Conservation (phyloP, 768 basidiomycete genomes). For the Trametes sanguinea region DNA sequence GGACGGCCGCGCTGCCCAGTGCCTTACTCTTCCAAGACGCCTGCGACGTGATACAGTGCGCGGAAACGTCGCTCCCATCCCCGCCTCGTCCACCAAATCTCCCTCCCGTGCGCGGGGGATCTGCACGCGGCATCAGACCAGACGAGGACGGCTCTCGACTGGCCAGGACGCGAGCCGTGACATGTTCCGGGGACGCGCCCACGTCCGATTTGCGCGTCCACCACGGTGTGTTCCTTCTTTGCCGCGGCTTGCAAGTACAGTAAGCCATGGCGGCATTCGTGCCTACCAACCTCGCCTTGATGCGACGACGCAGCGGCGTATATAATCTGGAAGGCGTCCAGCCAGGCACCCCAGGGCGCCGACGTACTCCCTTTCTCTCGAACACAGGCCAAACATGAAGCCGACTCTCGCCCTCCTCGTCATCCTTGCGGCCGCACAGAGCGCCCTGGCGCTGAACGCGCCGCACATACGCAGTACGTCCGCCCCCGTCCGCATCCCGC, state of each 20-base stretch:
- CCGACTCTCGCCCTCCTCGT: constrained; percentile 1
- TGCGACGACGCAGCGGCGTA: background rate
- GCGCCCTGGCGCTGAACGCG: constrained; percentile 11
- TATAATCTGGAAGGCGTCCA: background rate
- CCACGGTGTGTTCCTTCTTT: background rate
- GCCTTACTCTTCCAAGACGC: background rate
- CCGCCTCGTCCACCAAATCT: background rate
- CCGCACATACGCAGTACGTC: constrained; percentile 11
- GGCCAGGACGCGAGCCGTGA: background rate
- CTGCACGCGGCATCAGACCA: constrained; percentile 1
- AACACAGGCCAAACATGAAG: constrained; percentile 5
- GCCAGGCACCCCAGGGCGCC: background rate
- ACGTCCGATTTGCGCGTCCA: constrained; percentile 6
- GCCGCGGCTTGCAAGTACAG: background rate
- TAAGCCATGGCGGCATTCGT: background rate
- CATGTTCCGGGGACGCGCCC: background rate
- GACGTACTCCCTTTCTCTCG: background rate
- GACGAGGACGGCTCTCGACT: background rate
- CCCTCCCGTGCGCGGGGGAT: background rate
- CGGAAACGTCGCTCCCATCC: background rate
- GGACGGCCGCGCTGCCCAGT: background rate
- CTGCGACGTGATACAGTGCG: background rate
- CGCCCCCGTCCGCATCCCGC: background rate
- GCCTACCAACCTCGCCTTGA: background rate
- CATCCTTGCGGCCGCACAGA: constrained; percentile 4